Evolutionary conservation across 805 yeast genomes (phyloP).

Genomic region (Teunomyces atbi): DNA sequence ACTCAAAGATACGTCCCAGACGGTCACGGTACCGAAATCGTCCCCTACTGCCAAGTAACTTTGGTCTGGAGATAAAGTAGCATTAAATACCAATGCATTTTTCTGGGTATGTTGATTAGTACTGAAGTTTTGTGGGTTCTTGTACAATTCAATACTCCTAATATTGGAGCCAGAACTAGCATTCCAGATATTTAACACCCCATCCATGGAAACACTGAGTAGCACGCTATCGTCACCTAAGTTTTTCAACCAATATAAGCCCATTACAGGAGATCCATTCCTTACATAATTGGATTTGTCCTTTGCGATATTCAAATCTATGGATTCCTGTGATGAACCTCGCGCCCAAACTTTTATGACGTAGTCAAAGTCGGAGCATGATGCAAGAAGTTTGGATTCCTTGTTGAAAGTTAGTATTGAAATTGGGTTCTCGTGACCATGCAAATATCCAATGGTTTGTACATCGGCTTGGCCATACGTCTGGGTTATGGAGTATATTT

Average conservation of each 20-base stretch:
- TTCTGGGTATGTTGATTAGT: constrained; percentile 26
- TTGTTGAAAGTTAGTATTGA: constrained; percentile 55
- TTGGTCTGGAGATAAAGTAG: constrained; percentile 50
- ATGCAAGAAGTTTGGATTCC: constrained; percentile 54
- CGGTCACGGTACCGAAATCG: constrained; percentile 54
- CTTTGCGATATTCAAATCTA: constrained; percentile 24
- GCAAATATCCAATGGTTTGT: constrained; percentile 30
- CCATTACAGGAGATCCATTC: constrained; percentile 58
- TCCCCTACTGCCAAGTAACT: constrained; percentile 62
- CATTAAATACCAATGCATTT: constrained; percentile 56
- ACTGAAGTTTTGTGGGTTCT: constrained; percentile 22
- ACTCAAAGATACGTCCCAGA: constrained; percentile 44
- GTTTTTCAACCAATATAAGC: constrained; percentile 52
- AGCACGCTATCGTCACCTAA: constrained; percentile 22
- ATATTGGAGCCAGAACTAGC: constrained; percentile 41
- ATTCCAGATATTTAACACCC: constrained; percentile 69
- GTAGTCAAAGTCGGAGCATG: constrained; percentile 72
- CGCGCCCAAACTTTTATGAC: constrained; percentile 75
- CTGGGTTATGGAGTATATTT: constrained; percentile 46
- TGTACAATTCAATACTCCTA: constrained; percentile 30
- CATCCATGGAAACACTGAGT: constrained; percentile 67
- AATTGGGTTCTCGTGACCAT: constrained; percentile 66
- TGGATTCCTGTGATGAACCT: constrained; percentile 50
- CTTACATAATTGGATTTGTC: constrained; percentile 11
- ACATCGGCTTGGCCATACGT: constrained; percentile 12